Percentiles rank a stretch among this genome's conserved stretches.
These are phyloP conservation scores for Pyrenochaeta sp. DNA, from an alignment of 2,329 filamentous ascomycete genomes.

Conservation along the genomic window DNA sequence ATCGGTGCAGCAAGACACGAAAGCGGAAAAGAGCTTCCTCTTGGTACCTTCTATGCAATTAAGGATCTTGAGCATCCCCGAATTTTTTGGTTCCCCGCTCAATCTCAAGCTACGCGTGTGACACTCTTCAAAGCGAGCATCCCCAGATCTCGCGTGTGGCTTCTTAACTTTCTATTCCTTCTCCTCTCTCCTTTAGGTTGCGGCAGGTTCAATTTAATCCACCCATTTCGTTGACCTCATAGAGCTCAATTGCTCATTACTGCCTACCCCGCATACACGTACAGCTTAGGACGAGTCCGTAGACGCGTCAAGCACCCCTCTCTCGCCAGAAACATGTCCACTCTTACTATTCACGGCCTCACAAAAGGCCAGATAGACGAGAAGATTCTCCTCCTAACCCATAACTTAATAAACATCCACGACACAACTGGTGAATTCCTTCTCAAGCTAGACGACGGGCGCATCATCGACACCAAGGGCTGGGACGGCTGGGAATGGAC, in stretches of 20 bases:
- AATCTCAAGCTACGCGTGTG: constrained; percentile 8
- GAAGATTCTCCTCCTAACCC: constrained; percentile 72
- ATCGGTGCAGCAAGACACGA: constrained; percentile 35
- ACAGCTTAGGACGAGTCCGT: not conserved
- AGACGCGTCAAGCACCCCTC: not conserved
- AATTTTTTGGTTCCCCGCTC: constrained; percentile 15
- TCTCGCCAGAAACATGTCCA: constrained; percentile 45
- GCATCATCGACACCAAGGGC: constrained; percentile 83
- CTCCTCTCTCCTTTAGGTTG: not conserved
- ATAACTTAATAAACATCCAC: constrained; percentile 79
- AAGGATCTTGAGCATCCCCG: constrained; percentile 16
- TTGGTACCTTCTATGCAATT: constrained; percentile 8
- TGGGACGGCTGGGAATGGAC: constrained; percentile 89
- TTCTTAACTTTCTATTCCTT: constrained; percentile 1
- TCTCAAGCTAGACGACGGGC: constrained; percentile 73
- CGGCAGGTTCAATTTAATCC: not conserved
- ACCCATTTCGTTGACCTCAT: not conserved
- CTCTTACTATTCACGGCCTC: constrained; percentile 52
- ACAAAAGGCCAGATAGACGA: constrained; percentile 57
- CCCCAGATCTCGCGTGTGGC: constrained; percentile 9
- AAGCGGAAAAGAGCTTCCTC: constrained; percentile 16
- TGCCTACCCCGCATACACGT: not conserved
- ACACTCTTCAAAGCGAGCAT: constrained; percentile 9
- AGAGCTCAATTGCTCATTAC: constrained; percentile 1
- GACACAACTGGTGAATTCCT: constrained; percentile 79